A percentile compares a stretch with the other conserved stretches of the same genome.
phyloP scores from a whole-genome alignment of 1,284 basidiomycete species.

The Ceratobasidium sp. region DNA sequence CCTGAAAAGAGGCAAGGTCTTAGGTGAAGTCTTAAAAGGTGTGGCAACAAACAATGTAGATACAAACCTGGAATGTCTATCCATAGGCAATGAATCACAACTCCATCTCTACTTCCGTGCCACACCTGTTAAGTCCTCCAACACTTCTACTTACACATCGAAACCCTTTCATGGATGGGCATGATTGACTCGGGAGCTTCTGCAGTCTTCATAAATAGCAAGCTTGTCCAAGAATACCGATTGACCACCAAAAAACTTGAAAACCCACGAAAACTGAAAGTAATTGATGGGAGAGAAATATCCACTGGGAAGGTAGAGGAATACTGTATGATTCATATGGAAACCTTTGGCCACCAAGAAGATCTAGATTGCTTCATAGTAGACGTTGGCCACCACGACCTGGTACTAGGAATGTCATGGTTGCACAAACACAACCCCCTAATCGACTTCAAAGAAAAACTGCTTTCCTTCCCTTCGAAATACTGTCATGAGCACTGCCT shows the following conservation, averaged over 20 bases:
- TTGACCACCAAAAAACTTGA: neutral
- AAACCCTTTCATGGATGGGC: neutral
- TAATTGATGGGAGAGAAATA: neutral
- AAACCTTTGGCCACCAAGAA: neutral
- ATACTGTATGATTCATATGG: neutral
- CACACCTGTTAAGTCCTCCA: no score
- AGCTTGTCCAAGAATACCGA: neutral
- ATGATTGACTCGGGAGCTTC: neutral
- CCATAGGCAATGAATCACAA: no score
- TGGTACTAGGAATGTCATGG: no score
- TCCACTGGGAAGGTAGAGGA: neutral
- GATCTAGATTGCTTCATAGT: neutral
- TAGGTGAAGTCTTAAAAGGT: no score
- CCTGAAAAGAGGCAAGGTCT: no score
- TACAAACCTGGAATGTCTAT: neutral
- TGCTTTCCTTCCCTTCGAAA: no score
- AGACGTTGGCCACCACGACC: neutral
- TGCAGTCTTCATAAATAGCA: neutral
- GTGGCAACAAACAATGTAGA: neutral
- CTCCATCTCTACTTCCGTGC: no score
- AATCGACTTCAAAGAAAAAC: no score
- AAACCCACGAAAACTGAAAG: neutral
- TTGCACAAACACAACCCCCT: no score
- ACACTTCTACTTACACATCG: neutral
- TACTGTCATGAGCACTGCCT: no score